Percentiles rank a stretch among this genome's conserved stretches.
phyloP scores from a whole-genome alignment of 2,329 filamentous ascomycete genomes.

The Dendryphion nanum region DNA sequence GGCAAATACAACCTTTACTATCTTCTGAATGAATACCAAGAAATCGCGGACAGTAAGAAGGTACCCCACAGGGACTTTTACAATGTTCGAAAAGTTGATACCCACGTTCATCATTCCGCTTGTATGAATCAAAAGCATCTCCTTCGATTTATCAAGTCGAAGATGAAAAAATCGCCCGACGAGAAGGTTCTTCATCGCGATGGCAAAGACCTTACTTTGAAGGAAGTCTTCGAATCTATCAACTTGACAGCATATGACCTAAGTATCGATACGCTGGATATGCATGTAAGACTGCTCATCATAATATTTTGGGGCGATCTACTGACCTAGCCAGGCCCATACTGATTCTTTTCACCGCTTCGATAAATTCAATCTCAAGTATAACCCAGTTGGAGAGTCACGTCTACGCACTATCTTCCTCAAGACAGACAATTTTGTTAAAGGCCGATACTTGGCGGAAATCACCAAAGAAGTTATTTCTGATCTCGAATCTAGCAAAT shows the following conservation, averaged over 20 bases:
- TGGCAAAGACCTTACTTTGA: slow-evolving; percentile 84
- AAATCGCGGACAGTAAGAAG: slow-evolving; percentile 95
- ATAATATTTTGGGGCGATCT: neutral
- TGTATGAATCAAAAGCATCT: slow-evolving; percentile 99
- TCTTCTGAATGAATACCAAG: slow-evolving; percentile 93
- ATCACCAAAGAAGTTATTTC: slow-evolving; percentile 98
- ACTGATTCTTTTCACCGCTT: slow-evolving; percentile 98
- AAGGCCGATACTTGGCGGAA: slow-evolving; percentile 92
- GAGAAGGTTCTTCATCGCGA: slow-evolving; percentile 92
- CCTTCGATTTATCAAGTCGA: slow-evolving; percentile 97
- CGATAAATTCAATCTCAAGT: slow-evolving; percentile 99
- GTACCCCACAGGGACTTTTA: slow-evolving; percentile 98
- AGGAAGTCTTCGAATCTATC: slow-evolving; percentile 95
- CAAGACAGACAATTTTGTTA: slow-evolving; percentile 97
- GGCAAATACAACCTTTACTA: slow-evolving; percentile 95
- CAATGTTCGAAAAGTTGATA: slow-evolving; percentile 98
- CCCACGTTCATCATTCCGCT: slow-evolving; percentile 97
- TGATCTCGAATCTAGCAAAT: slow-evolving; percentile 97
- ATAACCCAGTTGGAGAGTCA: slow-evolving; percentile 96
- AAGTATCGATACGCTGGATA: slow-evolving; percentile 96
- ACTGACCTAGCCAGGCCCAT: slow-evolving; percentile 63
- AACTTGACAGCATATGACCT: slow-evolving; percentile 96
- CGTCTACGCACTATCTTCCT: slow-evolving; percentile 95
- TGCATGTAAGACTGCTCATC: slow-evolving; percentile 70
- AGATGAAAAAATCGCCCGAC: slow-evolving; percentile 98